These are phyloP conservation scores for Triglochin maritima DNA, from an alignment of 106 monocot genomes.

Conservation along the genomic window DNA sequence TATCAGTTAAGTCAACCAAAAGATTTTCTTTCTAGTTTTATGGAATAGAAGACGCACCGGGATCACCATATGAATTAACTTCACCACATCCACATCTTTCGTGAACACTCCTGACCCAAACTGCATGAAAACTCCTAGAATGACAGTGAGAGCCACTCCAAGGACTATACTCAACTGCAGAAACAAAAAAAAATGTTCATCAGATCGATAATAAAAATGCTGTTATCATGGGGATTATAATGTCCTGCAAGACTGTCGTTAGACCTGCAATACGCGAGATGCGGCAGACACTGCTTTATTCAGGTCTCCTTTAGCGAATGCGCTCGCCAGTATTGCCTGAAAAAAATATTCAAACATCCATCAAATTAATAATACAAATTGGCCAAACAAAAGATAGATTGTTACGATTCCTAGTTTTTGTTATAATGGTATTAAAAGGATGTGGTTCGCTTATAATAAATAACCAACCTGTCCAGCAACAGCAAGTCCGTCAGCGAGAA, in stretches of 20 bases:
- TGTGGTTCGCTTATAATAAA: not conserved
- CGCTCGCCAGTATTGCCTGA: conserved; percentile 72
- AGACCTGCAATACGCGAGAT: conserved; percentile 75
- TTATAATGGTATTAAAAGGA: not conserved
- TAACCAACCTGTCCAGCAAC: conserved; percentile 79
- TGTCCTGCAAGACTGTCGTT: not conserved
- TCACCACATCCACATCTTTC: conserved; percentile 40
- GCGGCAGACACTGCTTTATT: conserved; percentile 36
- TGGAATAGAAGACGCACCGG: conserved; percentile 29
- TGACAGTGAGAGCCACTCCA: conserved; percentile 40
- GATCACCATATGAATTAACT: conserved; percentile 46
- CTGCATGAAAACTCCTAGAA: conserved; percentile 52
- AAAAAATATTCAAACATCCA: not conserved
- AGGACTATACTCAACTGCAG: conserved; percentile 66
- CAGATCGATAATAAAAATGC: not conserved
- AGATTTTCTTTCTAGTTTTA: not conserved
- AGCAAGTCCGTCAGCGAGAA: conserved; percentile 88
- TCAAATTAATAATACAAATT: not conserved
- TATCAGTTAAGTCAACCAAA: not conserved
- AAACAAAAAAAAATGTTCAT: not conserved
- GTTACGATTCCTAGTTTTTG: not conserved
- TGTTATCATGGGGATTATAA: not conserved
- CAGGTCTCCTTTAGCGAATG: conserved; percentile 65
- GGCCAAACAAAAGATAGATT: not conserved
- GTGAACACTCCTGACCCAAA: conserved; percentile 68